These are phyloP conservation scores for Pueraria montana DNA, from an alignment of 306 rosid genomes.

Conservation along the genomic window DNA sequence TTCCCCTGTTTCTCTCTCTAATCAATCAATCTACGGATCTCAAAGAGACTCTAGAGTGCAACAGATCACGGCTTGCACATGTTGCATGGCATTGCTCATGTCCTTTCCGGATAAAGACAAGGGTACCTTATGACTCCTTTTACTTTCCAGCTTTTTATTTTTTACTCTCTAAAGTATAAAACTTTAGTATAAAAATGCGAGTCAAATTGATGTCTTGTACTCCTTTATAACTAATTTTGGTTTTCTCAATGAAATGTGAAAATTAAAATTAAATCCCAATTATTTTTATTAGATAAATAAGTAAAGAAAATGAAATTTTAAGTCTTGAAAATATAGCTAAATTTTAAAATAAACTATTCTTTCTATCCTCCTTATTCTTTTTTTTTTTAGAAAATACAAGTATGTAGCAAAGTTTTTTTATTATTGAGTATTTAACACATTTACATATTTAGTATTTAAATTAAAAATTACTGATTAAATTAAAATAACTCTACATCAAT, in stretches of 20 bases:
- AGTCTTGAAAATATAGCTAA: neutral
- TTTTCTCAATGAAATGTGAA: neutral
- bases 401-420: too few relatives aligned
- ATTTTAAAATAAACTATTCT: too few relatives aligned
- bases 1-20: neutral
- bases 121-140: slow-evolving; percentile 27
- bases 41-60: neutral
- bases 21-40: neutral
- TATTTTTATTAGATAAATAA: neutral
- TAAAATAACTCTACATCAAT: too few relatives aligned
- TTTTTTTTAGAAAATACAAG: too few relatives aligned
- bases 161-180: slow-evolving; percentile 25
- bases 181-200: neutral
- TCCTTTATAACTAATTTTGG: neutral
- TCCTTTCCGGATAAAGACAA: slow-evolving; percentile 46
- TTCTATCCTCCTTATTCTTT: too few relatives aligned
- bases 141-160: slow-evolving; percentile 32
- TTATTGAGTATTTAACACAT: too few relatives aligned
- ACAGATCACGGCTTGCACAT: slow-evolving; percentile 35
- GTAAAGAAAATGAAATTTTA: neutral
- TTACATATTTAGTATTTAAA: too few relatives aligned
- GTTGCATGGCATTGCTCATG: slow-evolving; percentile 43
- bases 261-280: neutral
- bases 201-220: neutral
- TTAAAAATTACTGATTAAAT: too few relatives aligned